Conservation (phyloP, 768 basidiomycete species). For the Mycena chlorophos region DNA sequence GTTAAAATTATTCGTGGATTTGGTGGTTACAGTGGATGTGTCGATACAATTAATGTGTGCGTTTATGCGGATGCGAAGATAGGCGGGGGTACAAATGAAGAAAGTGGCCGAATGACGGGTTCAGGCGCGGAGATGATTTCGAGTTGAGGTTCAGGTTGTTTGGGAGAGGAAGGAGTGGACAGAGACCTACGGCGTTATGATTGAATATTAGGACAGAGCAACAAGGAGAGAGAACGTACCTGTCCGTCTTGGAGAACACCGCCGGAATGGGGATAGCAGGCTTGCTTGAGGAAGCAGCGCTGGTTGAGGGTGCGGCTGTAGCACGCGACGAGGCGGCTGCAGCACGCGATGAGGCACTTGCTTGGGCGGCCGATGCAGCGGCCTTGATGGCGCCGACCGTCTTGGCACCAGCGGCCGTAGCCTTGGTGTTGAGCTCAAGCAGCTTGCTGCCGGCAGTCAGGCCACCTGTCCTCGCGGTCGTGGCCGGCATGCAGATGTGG, state of each 20-base stretch:
- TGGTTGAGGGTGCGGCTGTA: slow-evolving; percentile 21
- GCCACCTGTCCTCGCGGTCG: slow-evolving; percentile 27
- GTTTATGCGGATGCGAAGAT: slow-evolving; percentile 68
- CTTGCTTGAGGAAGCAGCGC: slow-evolving; percentile 19
- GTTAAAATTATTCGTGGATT: slow-evolving; percentile 19
- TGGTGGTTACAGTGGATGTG: slow-evolving; percentile 29
- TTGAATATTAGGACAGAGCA: slow-evolving; percentile 45
- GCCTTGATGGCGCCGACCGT: slow-evolving; percentile 37
- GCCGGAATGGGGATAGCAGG: slow-evolving; percentile 20
- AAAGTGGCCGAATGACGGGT: slow-evolving; percentile 37
- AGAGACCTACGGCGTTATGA: slow-evolving; percentile 65
- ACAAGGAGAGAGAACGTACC: slow-evolving; percentile 54
- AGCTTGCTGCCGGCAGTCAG: slow-evolving; percentile 42
- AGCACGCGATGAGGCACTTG: slow-evolving; percentile 21
- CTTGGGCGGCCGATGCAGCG: slow-evolving; percentile 30
- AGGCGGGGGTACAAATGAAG: slow-evolving; percentile 64
- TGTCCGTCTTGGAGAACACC: slow-evolving; percentile 53
- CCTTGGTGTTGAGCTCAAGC: slow-evolving; percentile 38
- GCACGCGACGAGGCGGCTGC: slow-evolving; percentile 21
- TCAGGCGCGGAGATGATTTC: slow-evolving; percentile 39
- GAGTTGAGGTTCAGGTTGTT: slow-evolving; percentile 24
- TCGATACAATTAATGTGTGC: slow-evolving; percentile 26
- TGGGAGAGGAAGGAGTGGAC: slow-evolving; percentile 29
- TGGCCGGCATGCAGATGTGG: slow-evolving; percentile 52
- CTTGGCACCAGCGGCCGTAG: slow-evolving; percentile 34